Evolutionary conservation across 495 filamentous ascomycete genomes (phyloP), one percentile per base, ranked within the genome.

Genomic region (Trichoderma erinaceum): DNA sequence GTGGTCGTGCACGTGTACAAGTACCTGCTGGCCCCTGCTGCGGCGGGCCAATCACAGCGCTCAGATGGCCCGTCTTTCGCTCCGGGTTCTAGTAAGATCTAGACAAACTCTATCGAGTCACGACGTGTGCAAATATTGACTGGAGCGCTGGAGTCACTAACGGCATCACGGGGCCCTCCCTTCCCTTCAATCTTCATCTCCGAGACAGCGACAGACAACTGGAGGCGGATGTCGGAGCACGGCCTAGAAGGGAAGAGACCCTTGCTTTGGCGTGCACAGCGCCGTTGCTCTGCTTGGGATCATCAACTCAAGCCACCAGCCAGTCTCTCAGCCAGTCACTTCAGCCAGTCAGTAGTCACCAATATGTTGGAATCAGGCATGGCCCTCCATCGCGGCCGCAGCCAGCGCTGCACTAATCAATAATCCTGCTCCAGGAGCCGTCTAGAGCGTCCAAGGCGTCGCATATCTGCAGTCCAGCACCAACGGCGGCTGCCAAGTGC

Each of bases 51-150:
- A 61, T 61, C 25, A 61, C 16, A 15, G 56, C 21, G 50, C 50
- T n/a, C 2, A 21, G 56, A 61, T 18, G 56, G 12, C 56, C 12
- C 56, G 8, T 12, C 25, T 29, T 29, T 18, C 12, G 48, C 56
- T 21, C 56, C 27, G 56, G 56, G 56, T 61, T 61, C 56, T 32
- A 61, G 16, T 18, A 32, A 61, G 56, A 61, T 61, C 56, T 61
- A 61, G 56, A 61, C 56, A 61, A 61, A 61, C 56, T 61, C 56
- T 61, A 61, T 61, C 56, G 56, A 61, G 56, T 61, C 56, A 61
- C 56, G 56, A 29, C 56, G 21, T 46, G 43, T 18, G 18, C 43
- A 46, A 46, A 18, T 46, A 46, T 46, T 46, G 43, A 46, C 43
- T 16, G 18, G 13, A 46, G 18, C 43, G 18, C 43, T 18, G 43